Base-by-base conservation (phyloP, 225 moss, liverwort and hornwort species). In the Sphagnum contortum region DNA sequence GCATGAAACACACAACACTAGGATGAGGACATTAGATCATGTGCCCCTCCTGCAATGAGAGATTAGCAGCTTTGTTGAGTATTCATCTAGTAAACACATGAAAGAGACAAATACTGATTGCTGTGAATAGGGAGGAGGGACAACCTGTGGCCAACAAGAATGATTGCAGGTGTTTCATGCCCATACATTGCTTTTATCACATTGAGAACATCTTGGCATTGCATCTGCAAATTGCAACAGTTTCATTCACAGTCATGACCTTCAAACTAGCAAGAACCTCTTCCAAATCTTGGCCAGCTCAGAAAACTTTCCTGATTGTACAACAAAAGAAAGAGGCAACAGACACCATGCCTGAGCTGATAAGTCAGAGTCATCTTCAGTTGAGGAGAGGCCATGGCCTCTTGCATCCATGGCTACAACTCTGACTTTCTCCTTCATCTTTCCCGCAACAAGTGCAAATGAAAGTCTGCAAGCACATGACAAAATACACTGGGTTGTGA, bases 111-210 rank as follows among this genome's bases (percentile, higher is more conserved):
- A 7, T 6, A 49, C 64, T n/a, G 48, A 11, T 52, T 64, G 13
- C 12, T 52, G 9, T 8, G 8, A 5, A 10, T 10, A 9, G 49
- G 4, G 57, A 49, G 57, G n/a, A 70, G 53, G 61, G 62, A 58
- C 46, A 64, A 98, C 98, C 98, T 98, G 76, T 98, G 98, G 65
- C 98, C 98, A 68, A 91, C 70, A 59, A 98, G 89, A 66, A 98
- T 79, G 60, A 93, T 78, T 46, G 98, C 89, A 60, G 98, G 98
- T 65, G 91, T 72, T 64, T 83, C 79, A 59, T 75, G 67, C 48
- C 87, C 89, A 65, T 89, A 98, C 70, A 98, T 77, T 57, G 72
- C 76, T 50, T 77, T 71, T 57, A 93, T 82, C 54, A 93, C 85
- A 14, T 74, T 73, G 52, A 93, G 61, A 48, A 98, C 87, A 71